Evolutionary conservation across 164 flowering plant species (phyloP).

Genomic region (Aristolochia fimbriata): DNA sequence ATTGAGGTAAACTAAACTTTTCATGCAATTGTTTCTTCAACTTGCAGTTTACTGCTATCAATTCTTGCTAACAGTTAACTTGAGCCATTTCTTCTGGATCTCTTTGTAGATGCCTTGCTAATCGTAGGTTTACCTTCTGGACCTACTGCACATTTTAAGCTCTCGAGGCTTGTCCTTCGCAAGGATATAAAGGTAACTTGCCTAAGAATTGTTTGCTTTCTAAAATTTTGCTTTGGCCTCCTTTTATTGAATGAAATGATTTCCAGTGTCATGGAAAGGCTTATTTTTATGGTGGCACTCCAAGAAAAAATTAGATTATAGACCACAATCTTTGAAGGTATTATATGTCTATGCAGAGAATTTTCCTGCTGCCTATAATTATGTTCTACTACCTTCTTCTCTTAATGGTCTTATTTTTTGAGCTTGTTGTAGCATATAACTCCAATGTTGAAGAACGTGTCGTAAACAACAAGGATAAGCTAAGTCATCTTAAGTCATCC

Average conservation of each 20-base stretch:
- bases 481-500: too few relatives aligned
- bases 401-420: too few relatives aligned
- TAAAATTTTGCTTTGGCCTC: neutral
- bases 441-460: too few relatives aligned
- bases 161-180: slow-evolving; percentile 71
- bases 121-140: slow-evolving; percentile 79
- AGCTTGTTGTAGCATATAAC: too few relatives aligned
- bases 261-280: neutral
- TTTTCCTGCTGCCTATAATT: too few relatives aligned
- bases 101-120: slow-evolving; percentile 62
- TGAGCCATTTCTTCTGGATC: neutral
- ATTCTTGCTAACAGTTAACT: neutral
- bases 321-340: too few relatives aligned
- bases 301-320: too few relatives aligned
- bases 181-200: slow-evolving; percentile 74
- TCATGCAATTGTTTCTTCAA: neutral
- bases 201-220: neutral
- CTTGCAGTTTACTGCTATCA: neutral
- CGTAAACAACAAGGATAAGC: too few relatives aligned
- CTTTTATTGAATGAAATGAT: neutral
- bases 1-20: neutral
- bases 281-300: neutral
- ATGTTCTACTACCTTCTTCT: too few relatives aligned
- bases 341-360: too few relatives aligned
- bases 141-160: slow-evolving; percentile 96